Evolutionary conservation across 2,329 filamentous ascomycete species (phyloP), one percentile per base, ranked within the genome.

Genomic region (Nannizziopsis arthrosporioides): DNA sequence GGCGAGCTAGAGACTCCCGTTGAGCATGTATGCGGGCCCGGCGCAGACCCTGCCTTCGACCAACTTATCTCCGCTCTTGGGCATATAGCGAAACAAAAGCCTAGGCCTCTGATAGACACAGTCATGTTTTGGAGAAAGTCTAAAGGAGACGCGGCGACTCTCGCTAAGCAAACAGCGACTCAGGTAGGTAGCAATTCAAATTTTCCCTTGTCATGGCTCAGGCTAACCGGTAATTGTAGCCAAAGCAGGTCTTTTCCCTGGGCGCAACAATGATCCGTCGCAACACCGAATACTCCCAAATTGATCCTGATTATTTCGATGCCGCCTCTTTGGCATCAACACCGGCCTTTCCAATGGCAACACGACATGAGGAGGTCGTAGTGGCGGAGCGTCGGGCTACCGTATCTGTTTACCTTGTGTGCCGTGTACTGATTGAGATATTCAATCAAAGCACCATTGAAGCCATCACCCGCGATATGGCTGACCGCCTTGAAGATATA

Each of bases 81-180:
- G 2, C 90, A 96, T 63, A 94, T 98, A 60, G 87, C 90, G 46
- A 85, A 87, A 51, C 84, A 89, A 56, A 94, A 93, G 61, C 93
- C 93, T 4, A 96, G 94, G 63, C 85, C 88, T 4, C 69, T 98
- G 44, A 95, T 98, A 59, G 92, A 98, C 65, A 89, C 86, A 15
- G 88, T 98, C 64, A 98, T 98, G 86, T 77, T 94, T 30, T 98
- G 92, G 92, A 81, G 92, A 48, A 96, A 95, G 66, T 85, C 80
- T 55, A 96, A 96, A 70, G 94, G 88, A 55, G 90, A 96, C 65
- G 81, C 84, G 17, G 88, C 89, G 22, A 82, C 79, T 56, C 78
- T 82, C 54, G 82, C 84, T 22, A 70, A 71, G 45, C 68, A 71
- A 42, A 58, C 58, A 50, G 55, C 43, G 56, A 60, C 53, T 47